These are phyloP conservation scores for Lichenothelia convexa DNA, from an alignment of 495 filamentous ascomycete species.

Conservation along the genomic window DNA sequence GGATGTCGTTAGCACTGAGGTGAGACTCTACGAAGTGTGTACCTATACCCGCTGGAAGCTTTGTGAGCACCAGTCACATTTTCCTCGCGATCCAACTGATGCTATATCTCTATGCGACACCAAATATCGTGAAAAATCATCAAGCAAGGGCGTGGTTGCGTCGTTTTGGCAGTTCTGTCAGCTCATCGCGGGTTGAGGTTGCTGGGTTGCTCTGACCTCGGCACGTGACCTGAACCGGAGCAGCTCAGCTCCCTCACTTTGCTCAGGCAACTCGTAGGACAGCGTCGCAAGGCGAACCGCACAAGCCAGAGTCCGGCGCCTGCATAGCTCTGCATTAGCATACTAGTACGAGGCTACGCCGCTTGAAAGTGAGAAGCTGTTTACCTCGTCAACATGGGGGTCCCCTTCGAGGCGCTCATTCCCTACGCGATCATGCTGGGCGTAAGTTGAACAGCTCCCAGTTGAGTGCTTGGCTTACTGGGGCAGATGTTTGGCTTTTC, in stretches of 20 bases:
- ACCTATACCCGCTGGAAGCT: no score
- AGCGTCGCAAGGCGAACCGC: not conserved
- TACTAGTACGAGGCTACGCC: not conserved
- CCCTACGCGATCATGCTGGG: constrained; percentile 80
- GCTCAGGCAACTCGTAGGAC: not conserved
- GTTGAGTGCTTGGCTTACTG: constrained; percentile 2
- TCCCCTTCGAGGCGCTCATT: constrained; percentile 89
- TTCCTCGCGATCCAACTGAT: not conserved
- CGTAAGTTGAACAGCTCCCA: constrained; percentile 35
- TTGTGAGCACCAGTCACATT: no score
- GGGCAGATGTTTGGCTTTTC: constrained; percentile 75
- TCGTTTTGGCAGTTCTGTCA: not conserved
- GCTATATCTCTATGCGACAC: not conserved
- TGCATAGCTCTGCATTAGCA: not conserved
- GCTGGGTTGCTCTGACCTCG: no score
- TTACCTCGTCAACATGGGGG: constrained; percentile 46
- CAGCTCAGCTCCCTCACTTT: no score
- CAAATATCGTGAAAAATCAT: not conserved
- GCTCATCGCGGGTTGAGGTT: no score
- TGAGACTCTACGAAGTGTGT: no score
- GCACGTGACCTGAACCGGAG: no score
- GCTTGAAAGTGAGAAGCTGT: not conserved
- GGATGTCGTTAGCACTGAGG: no score
- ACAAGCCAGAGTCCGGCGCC: not conserved
- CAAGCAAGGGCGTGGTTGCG: not conserved